Evolutionary conservation across 768 basidiomycete species (phyloP).

Genomic region (Leucocoprinus sp.): DNA sequence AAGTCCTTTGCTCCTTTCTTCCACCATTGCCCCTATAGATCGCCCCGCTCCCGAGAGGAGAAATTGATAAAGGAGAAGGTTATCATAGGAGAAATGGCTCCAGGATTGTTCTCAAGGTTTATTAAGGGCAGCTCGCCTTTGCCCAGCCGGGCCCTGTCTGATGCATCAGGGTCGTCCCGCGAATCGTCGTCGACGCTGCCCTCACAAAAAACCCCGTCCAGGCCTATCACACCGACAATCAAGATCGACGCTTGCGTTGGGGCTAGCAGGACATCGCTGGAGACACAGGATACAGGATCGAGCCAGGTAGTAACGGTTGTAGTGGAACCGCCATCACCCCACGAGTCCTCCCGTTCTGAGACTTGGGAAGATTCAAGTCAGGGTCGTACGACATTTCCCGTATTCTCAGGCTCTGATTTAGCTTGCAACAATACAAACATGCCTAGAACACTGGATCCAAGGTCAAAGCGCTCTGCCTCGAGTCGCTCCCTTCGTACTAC

Average conservation of each 20-base stretch:
- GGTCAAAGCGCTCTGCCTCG: conserved; percentile 1
- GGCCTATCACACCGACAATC: neutral
- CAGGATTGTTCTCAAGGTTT: conserved; percentile 9
- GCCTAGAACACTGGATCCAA: conserved; percentile 1
- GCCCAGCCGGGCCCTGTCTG: conserved; percentile 3
- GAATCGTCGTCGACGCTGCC: neutral
- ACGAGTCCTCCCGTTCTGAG: conserved; percentile 2
- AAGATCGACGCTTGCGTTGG: conserved; percentile 1
- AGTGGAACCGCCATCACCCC: conserved; percentile 8
- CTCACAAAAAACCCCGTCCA: neutral
- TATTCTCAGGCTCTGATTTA: neutral
- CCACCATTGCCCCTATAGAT: too few relatives aligned
- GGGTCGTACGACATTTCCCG: conserved; percentile 11
- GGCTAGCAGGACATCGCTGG: conserved; percentile 3
- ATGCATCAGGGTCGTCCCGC: neutral
- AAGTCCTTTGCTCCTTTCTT: too few relatives aligned
- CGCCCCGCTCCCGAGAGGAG: too few relatives aligned
- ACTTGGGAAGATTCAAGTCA: conserved; percentile 7
- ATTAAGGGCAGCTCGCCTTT: conserved; percentile 3
- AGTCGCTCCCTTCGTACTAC: conserved; percentile 18
- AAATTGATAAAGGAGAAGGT: too few relatives aligned
- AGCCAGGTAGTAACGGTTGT: conserved; percentile 7
- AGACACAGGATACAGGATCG: neutral
- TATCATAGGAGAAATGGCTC: too few relatives aligned
- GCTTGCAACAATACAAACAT: conserved; percentile 4